Percentiles rank a stretch among this genome's conserved stretches.
phyloP scores from a whole-genome alignment of 345 rosid species.

The Hypericum perforatum region DNA sequence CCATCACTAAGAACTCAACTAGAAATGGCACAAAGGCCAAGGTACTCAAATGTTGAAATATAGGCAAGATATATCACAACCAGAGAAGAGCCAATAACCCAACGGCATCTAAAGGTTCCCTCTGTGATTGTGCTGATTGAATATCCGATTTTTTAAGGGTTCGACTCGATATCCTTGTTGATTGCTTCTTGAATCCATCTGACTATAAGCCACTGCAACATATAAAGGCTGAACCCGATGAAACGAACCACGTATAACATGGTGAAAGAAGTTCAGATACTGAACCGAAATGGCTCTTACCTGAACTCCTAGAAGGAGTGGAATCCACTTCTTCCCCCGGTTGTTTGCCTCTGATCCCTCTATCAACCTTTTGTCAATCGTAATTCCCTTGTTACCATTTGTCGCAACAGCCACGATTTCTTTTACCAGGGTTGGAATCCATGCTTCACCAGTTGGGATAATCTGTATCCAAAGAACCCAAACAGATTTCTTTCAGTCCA shows the following conservation, averaged over 20 bases:
- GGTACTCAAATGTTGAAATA: too few relatives aligned
- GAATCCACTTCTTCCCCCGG: conserved; percentile 55
- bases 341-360: conserved; percentile 63
- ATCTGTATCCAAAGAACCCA: conserved; percentile 24
- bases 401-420: conserved; percentile 53
- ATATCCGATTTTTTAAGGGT: too few relatives aligned
- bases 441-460: conserved; percentile 59
- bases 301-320: conserved; percentile 53
- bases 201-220: conserved; percentile 48
- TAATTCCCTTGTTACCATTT: conserved; percentile 39
- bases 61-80: too few relatives aligned
- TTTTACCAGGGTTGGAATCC: conserved; percentile 62
- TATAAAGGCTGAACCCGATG: background rate
- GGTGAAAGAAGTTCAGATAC: conserved; percentile 6
- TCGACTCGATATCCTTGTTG: conserved; percentile 31
- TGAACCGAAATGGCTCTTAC: conserved; percentile 18
- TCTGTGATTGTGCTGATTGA: too few relatives aligned
- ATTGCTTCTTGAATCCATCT: conserved; percentile 57
- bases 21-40: too few relatives aligned
- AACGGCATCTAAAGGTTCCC: too few relatives aligned
- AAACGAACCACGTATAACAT: background rate
- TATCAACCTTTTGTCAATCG: conserved; percentile 59
- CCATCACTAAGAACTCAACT: too few relatives aligned
- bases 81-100: too few relatives aligned
- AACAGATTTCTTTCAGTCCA: conserved; percentile 4